A percentile compares a stretch with the other conserved stretches of the same genome.
Evolutionary conservation across 2,329 filamentous ascomycete genomes (phyloP).

Genomic region (Aspergillus transmontanensis): DNA sequence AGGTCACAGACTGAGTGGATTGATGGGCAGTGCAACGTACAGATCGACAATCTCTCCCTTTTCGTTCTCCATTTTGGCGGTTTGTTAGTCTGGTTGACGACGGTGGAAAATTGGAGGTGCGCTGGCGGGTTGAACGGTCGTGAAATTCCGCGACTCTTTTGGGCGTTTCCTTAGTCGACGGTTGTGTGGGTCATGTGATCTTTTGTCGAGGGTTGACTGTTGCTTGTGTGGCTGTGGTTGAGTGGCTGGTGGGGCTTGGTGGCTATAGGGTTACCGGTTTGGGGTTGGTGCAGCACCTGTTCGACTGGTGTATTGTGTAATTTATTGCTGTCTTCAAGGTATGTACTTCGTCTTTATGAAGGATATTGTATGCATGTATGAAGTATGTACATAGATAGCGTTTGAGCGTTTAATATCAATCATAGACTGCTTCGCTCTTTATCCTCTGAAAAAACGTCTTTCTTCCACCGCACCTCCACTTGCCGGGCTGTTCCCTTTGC

Average conservation of each 20-base stretch:
- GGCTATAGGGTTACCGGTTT: neutral
- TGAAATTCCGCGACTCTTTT: conserved; percentile 33
- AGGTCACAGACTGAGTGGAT: conserved; percentile 11
- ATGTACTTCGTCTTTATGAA: neutral
- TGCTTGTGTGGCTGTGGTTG: neutral
- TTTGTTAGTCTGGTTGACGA: conserved; percentile 43
- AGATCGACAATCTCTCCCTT: conserved; percentile 99
- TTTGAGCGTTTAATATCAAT: neutral
- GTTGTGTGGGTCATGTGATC: conserved; percentile 48
- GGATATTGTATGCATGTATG: neutral
- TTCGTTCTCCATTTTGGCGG: conserved; percentile 97
- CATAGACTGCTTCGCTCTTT: conserved; percentile 38
- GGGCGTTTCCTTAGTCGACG: conserved; percentile 23
- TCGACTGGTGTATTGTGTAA: neutral
- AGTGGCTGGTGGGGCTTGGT: neutral
- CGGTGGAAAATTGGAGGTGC: conserved; percentile 32
- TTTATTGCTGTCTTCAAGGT: neutral
- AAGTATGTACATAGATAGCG: neutral
- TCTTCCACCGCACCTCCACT: conserved; percentile 53
- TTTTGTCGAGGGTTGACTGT: conserved; percentile 36
- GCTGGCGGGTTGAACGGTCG: conserved; percentile 35
- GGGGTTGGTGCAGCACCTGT: neutral
- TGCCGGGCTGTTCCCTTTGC: conserved; percentile 59
- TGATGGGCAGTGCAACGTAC: conserved; percentile 58
- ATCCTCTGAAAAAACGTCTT: conserved; percentile 49